These are phyloP conservation scores for Lathyrus tuberosus DNA, from an alignment of 306 rosid genomes.

Conservation along the genomic window DNA sequence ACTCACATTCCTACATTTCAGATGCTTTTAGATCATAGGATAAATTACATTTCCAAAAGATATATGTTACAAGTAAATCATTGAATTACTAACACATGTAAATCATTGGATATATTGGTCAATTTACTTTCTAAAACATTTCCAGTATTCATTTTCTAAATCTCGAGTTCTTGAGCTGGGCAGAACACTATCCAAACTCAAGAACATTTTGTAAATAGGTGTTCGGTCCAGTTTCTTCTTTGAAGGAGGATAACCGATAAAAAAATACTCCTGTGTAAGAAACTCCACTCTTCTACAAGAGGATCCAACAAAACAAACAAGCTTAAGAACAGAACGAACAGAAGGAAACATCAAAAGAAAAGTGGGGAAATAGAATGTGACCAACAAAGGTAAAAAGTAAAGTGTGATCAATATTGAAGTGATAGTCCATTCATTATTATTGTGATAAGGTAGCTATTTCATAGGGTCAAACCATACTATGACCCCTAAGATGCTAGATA, in stretches of 20 bases:
- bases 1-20: too few relatives aligned
- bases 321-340: background rate
- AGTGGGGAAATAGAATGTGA: background rate
- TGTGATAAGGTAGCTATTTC: conserved; percentile 11
- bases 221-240: too few relatives aligned
- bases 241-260: too few relatives aligned
- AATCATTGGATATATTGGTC: too few relatives aligned
- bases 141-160: too few relatives aligned
- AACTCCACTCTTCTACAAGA: background rate
- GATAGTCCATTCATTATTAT: background rate
- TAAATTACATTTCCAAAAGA: background rate
- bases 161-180: too few relatives aligned
- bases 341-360: background rate
- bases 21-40: background rate
- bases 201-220: too few relatives aligned
- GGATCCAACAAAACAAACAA: background rate
- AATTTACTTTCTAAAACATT: too few relatives aligned
- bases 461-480: background rate
- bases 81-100: too few relatives aligned
- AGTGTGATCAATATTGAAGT: background rate
- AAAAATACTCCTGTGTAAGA: background rate
- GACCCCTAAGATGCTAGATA: conserved; percentile 24
- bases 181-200: too few relatives aligned
- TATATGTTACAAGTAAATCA: background rate
- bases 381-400: background rate